Evolutionary conservation across 805 yeast species (phyloP), one percentile per base, ranked within the genome.

Genomic region (Helenozyma rhizophorensis): DNA sequence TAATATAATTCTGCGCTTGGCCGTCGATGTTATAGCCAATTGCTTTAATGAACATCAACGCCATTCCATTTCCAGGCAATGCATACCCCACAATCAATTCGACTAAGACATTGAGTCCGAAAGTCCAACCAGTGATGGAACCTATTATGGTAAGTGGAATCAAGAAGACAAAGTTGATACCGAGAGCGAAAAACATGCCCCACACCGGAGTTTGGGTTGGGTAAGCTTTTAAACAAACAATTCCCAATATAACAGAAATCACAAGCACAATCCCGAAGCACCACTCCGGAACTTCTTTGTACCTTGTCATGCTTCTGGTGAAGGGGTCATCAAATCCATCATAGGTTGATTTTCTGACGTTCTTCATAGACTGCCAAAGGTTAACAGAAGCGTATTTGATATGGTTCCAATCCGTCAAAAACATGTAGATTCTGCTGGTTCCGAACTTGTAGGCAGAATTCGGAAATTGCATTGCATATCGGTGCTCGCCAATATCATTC

Each of bases 21-120:
- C 68, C 68, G 56, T 70, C 71, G 23, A 76, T 65, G 40, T 71
- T 70, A 48, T 66, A 73, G 18, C 81, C 80, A 42, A 67, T 70
- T 6, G 78, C 70, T 53, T 77, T 78, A 60, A 76, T 65, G 43
- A 74, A 66, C 67, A 44, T 50, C 40, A 55, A 41, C 11, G 63
- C 62, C 24, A 47, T 39, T 14, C 56, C 54, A 28, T 58, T 59
- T 30, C 63, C 63, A 16, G 62, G 63, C 24, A 56, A 27, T 2
- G 62, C 62, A 39, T 54, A 55, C 23, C 65, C 65, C 30, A 56
- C 39, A 36, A 59, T 53, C 33, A 59, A 50, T 39, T 57, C 60
- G 9, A 56, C 56, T 40, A 59, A 49, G 6, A 58, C 62, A 32
- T 58, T 59, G 32, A 58, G 53, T 11, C 55, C 56, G 29, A 58